These are phyloP conservation scores for Diutina ranongensis DNA, from an alignment of 1,139 yeast species.

Conservation along the genomic window DNA sequence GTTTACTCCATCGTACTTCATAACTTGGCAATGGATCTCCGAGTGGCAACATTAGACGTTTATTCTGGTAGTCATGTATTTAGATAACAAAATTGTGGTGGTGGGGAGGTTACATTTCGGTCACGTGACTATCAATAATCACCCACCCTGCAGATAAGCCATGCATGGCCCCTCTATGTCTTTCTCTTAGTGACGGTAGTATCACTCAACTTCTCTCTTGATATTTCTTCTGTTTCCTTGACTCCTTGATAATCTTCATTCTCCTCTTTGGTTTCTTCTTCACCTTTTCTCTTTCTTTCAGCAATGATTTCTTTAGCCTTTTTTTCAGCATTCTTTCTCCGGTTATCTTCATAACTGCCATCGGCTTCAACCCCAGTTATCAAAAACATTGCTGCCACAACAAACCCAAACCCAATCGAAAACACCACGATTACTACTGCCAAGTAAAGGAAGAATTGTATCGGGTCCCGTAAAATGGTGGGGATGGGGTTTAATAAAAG, in stretches of 20 bases:
- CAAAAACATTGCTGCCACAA: background rate
- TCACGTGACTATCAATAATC: too few relatives aligned
- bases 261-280: background rate
- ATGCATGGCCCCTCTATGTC: too few relatives aligned
- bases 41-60: too few relatives aligned
- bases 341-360: background rate
- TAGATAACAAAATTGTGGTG: too few relatives aligned
- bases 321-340: background rate
- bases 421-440: background rate
- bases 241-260: background rate
- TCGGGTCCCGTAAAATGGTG: background rate
- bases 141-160: too few relatives aligned
- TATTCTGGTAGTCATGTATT: too few relatives aligned
- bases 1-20: background rate
- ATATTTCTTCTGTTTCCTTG: background rate
- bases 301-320: background rate
- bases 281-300: background rate
- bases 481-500: slow-evolving; percentile 2
- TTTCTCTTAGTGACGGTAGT: background rate
- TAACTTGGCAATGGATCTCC: too few relatives aligned
- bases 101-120: too few relatives aligned
- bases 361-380: background rate
- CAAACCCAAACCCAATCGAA: slow-evolving; percentile 1
- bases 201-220: background rate
- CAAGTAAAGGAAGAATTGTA: background rate